phyloP scores from a whole-genome alignment of 2,329 filamentous ascomycete species.

The Gnomoniopsis sp. region DNA sequence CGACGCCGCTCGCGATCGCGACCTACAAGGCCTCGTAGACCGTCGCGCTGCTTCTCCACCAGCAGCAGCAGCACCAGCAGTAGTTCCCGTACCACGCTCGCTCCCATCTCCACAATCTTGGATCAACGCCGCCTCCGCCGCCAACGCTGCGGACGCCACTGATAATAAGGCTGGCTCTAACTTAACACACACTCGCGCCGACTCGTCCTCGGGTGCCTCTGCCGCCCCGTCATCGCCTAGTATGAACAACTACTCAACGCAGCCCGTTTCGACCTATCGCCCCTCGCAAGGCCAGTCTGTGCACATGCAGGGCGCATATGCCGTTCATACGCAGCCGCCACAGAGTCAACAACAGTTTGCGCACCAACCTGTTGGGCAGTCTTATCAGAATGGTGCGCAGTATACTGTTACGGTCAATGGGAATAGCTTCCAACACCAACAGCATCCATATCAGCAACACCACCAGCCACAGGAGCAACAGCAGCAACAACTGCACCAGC shows the following conservation, averaged over 20 bases:
- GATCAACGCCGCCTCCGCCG: constrained; percentile 10
- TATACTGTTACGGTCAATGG: background rate
- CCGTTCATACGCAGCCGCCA: constrained; percentile 6
- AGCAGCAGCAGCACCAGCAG: constrained; percentile 15
- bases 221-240: constrained; percentile 3
- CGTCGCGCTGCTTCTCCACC: constrained; percentile 12
- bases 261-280: constrained; percentile 6
- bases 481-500: background rate
- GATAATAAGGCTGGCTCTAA: background rate
- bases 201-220: background rate
- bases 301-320: constrained; percentile 16
- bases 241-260: constrained; percentile 6
- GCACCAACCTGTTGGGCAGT: constrained; percentile 1
- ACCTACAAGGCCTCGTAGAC: constrained; percentile 15
- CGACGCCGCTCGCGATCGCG: background rate
- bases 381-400: constrained; percentile 7
- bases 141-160: background rate
- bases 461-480: background rate
- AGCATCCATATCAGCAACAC: background rate
- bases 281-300: constrained; percentile 5
- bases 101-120: constrained; percentile 17
- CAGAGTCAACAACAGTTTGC: background rate
- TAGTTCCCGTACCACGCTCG: background rate
- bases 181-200: background rate
- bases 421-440: constrained; percentile 11